Conservation (phyloP, 352 stramenopile species). For the Aphanomyces euteiches region DNA sequence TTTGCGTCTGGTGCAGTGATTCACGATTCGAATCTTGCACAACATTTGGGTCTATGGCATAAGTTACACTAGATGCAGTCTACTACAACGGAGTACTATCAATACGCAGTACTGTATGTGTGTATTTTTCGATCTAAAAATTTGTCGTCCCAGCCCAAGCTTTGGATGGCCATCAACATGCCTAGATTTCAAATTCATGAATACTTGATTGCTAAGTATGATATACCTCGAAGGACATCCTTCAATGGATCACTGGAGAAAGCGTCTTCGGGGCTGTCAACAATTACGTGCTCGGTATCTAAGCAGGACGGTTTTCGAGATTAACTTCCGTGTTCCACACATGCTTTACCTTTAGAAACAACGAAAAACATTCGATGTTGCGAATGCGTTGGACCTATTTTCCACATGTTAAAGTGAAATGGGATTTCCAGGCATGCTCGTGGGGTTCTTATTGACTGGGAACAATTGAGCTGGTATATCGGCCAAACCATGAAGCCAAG, state of each 20-base stretch:
- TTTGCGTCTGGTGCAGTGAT: too few relatives aligned
- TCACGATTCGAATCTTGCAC: too few relatives aligned
- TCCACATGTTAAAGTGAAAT: too few relatives aligned
- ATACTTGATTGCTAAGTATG: not conserved
- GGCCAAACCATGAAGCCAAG: conserved; percentile 11
- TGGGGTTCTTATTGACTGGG: not conserved
- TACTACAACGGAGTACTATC: too few relatives aligned
- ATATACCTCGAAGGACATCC: conserved; percentile 51
- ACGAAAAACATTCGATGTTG: not conserved
- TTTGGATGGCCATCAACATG: conserved; percentile 74
- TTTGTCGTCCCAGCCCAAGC: conserved; percentile 67
- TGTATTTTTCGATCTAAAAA: too few relatives aligned
- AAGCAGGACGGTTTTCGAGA: not conserved
- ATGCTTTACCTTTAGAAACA: conserved; percentile 3
- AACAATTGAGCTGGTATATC: conserved; percentile 1
- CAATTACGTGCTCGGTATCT: conserved; percentile 38
- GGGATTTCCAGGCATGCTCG: too few relatives aligned
- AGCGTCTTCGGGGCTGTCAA: conserved; percentile 63
- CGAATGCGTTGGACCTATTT: not conserved
- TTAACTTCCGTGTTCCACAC: too few relatives aligned
- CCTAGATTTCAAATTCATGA: conserved; percentile 16
- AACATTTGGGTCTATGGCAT: too few relatives aligned
- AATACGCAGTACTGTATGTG: too few relatives aligned
- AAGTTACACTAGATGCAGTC: too few relatives aligned
- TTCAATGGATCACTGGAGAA: conserved; percentile 57